Conservation (phyloP, 257 asterid genomes). For the Apocynum venetum region DNA sequence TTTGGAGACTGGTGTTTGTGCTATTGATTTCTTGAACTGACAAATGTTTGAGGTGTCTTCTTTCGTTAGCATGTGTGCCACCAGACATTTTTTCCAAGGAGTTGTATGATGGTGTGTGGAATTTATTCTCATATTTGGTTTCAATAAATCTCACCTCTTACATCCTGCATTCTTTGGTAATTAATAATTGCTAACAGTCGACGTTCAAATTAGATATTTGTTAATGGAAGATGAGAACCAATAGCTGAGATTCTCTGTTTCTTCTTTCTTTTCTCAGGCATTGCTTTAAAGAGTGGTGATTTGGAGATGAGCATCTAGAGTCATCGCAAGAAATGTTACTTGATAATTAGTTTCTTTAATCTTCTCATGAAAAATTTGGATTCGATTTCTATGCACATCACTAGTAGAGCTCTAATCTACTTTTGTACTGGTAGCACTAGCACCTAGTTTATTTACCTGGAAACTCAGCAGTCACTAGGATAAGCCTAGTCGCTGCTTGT, state of each 20-base stretch:
- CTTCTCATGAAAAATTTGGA: neutral
- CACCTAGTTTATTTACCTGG: neutral
- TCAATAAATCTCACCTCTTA: neutral
- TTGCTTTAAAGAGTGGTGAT: neutral
- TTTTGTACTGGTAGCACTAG: neutral
- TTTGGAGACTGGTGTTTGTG: neutral
- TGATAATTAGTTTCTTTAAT: neutral
- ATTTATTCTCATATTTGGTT: neutral
- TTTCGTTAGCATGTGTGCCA: neutral
- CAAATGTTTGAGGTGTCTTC: neutral
- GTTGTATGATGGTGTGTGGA: neutral
- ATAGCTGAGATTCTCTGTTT: neutral
- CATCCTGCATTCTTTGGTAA: neutral
- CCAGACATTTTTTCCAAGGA: neutral
- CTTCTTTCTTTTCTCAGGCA: neutral
- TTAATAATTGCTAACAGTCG: neutral
- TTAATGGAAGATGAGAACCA: conserved; percentile 1
- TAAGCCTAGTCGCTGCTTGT: neutral
- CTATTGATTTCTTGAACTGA: neutral
- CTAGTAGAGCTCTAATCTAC: neutral
- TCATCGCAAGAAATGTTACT: neutral
- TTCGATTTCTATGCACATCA: neutral
- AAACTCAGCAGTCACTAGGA: neutral
- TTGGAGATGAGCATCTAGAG: neutral
- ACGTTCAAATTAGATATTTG: neutral